Evolutionary conservation across 306 rosid species (phyloP), one percentile per base, ranked within the genome.

Genomic region (Casuarina glauca): DNA sequence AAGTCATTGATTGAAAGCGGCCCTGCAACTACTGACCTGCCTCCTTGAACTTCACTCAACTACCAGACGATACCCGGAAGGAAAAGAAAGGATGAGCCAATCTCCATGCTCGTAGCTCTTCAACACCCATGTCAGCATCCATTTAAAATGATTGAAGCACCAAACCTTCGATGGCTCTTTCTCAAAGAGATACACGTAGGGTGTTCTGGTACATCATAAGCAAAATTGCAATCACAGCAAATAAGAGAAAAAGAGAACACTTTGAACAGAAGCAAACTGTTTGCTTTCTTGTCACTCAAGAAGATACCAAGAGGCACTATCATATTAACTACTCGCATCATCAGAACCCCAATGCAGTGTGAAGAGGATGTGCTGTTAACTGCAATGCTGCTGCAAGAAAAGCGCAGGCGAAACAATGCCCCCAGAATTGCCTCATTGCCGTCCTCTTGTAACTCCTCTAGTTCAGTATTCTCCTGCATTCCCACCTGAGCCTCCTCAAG

Each of bases 271-370:
- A 94, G 97, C 97, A 89, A 92, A 82, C 67, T 2, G 82, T 48
- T 88, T 75, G 83, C 98, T 87, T 92, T 79, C 75, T 80, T 83
- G 42, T 77, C 89, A 90, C 97, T 82, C 95, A 85, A 90, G 61
- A 80, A 54, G 74, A 77, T 49, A 43, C 74, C 69, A 72, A 74
- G 75, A 9, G 62, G 60, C 71, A 64, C 66, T 61, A 62, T 70
- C 69, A 66, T 75, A 88, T 54, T 32, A 85, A 73, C 82, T 73
- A 68, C 79, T 80, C 20, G 17, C 32, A 82, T 78, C 60, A 69
- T 73, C 54, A 78, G 75, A 82, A 81, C 82, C n/a, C 76, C 69
- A 58, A 73, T 36, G 51, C 36, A 63, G 39, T 61, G 48, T 77
- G 78, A 77, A 80, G 81, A 79, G 70, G 74, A 73, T 70, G 85